These are phyloP conservation scores for Eimeria tenella DNA, from an alignment of 169 alveolate genomes.

Conservation along the genomic window DNA sequence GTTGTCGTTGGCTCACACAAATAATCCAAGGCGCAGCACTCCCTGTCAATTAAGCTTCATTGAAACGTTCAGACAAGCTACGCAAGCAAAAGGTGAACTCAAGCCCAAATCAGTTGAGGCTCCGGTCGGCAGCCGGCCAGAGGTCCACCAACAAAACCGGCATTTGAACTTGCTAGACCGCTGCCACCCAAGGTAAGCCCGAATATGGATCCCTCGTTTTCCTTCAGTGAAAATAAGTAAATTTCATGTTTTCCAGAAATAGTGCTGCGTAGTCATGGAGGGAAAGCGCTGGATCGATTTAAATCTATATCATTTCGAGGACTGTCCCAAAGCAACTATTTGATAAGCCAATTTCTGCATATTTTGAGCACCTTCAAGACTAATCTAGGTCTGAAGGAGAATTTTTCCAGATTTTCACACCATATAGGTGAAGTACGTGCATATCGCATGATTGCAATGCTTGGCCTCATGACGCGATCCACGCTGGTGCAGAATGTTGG, in stretches of 20 bases:
- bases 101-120: neutral
- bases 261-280: neutral
- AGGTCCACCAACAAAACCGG: slow-evolving; percentile 22
- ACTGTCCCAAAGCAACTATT: no score
- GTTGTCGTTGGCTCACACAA: neutral
- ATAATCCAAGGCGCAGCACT: neutral
- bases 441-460: neutral
- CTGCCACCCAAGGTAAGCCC: no score
- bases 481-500: no score
- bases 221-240: neutral
- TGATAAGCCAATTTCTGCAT: no score
- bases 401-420: neutral
- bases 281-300: neutral
- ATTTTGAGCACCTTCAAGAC: no score
- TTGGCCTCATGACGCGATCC: no score
- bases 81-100: neutral
- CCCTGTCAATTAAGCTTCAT: neutral
- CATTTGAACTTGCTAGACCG: neutral
- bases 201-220: neutral
- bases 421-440: neutral
- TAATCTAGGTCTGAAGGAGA: no score
- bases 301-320: no score
- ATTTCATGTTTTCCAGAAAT: neutral
- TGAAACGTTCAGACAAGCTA: neutral
- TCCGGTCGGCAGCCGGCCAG: slow-evolving; percentile 9